Evolutionary conservation across 2,329 filamentous ascomycete genomes (phyloP), one percentile per base, ranked within the genome.

Genomic region (Sclerotinia spermophila): DNA sequence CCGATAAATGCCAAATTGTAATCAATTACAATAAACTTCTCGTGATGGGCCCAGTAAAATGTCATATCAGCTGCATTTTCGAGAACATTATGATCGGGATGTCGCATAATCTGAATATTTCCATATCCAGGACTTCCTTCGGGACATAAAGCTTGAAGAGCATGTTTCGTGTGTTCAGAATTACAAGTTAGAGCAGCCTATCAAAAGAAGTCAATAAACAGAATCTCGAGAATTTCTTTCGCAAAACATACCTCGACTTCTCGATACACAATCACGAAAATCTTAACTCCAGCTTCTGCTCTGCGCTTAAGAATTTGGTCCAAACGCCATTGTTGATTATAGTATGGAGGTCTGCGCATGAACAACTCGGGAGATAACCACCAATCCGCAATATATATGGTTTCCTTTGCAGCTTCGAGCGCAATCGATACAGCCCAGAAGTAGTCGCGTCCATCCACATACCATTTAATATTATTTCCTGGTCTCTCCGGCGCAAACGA

Each of bases 1-100:
- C 96, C 96, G 71, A 98, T 95, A 78, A 98, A 98, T 21, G 94
- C 96, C 76, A 95, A 82, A 24, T 90, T 87, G 78, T 97, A 97
- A 81, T 98, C 96, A 68, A 98, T 92, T 27, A 99, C 92, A 69
- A 98, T 92, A 78, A 97, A 96, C 79, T 99, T 99, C 78, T 99
- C 96, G 79, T 99, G 96, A 79, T 99, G 96, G 0, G 96, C 96
- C 89, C 95, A 98, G 82, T 97, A 97, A 78, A 97, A 93, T 0
- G 94, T 97, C 92, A 97, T 96, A 76, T 98, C 95, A 42, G 92
- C 92, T 3, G 91, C 92, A 77, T 97, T 97, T 77, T 97, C 94
- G 66, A 98, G 89, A 3, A 97, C 87, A 74, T 97, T 97, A 82
- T 98, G 95, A 80, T 98, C 95, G 0, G 95, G 95, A 81, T 98